Conservation (phyloP, 768 basidiomycete genomes). For the Tulasnella sp. region DNA sequence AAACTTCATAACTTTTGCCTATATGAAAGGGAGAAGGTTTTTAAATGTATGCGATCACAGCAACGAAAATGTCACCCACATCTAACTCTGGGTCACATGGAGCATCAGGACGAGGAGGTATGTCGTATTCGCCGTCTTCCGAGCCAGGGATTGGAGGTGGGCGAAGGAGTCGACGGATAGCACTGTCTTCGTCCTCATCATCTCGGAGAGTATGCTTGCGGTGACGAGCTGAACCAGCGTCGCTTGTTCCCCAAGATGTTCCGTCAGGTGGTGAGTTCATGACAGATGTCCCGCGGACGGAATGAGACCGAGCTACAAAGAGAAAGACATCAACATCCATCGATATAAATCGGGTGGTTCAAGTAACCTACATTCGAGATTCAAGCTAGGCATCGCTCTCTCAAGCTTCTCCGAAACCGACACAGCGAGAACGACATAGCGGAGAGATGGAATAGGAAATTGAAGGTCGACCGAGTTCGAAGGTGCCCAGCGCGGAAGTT, state of each 20-base stretch:
- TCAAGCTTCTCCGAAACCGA: conserved; percentile 2
- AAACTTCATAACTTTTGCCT: conserved; percentile 81
- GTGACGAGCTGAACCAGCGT: neutral
- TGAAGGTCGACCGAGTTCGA: neutral
- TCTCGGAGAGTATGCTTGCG: neutral
- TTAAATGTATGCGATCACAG: neutral
- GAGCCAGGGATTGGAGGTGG: conserved; percentile 56
- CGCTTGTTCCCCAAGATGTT: neutral
- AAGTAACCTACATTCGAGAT: neutral
- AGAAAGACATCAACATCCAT: neutral
- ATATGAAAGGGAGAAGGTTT: conserved; percentile 8
- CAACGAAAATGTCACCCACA: conserved; percentile 33
- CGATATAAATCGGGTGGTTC: neutral
- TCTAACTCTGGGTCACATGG: conserved; percentile 56
- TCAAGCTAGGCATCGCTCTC: neutral
- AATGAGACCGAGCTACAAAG: neutral
- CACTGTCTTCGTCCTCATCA: conserved; percentile 39
- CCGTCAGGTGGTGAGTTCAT: neutral
- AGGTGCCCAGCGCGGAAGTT: neutral
- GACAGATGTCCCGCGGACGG: neutral
- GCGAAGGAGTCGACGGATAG: conserved; percentile 47
- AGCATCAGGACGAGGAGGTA: conserved; percentile 49
- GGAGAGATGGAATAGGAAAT: neutral
- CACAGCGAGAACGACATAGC: neutral
- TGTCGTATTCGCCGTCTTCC: conserved; percentile 60